Conservation (phyloP, 345 rosid genomes). For the Eutrema yunnanense region DNA sequence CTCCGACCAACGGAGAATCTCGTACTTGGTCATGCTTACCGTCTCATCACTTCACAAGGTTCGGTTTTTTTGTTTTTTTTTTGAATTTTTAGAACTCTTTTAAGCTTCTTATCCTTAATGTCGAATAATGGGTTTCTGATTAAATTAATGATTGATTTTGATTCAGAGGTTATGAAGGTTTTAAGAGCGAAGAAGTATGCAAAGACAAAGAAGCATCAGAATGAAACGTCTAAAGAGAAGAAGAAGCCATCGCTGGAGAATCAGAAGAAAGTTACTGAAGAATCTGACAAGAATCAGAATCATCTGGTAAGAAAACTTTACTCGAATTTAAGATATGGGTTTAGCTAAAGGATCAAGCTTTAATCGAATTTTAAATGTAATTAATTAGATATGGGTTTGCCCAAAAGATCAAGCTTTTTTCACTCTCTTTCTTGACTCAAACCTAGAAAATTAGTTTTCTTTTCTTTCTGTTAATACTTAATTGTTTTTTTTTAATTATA, state of each 20-base stretch:
- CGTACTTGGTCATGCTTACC: constrained; percentile 87
- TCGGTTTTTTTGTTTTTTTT: background rate
- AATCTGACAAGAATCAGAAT: constrained; percentile 26
- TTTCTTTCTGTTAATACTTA: background rate
- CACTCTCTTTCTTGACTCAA: background rate
- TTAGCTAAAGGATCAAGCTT: background rate
- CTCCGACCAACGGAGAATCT: constrained; percentile 81
- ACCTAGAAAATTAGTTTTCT: background rate
- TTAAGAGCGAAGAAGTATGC: constrained; percentile 71
- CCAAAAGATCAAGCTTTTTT: background rate
- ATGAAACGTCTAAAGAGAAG: constrained; percentile 35
- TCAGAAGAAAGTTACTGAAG: constrained; percentile 25
- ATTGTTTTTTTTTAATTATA: background rate
- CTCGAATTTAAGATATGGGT: background rate
- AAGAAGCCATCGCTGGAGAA: constrained; percentile 24
- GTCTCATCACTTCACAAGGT: constrained; percentile 95
- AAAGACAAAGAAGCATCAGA: constrained; percentile 55
- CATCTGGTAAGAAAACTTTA: constrained; percentile 13
- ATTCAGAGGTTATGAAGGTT: constrained; percentile 85
- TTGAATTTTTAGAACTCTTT: background rate
- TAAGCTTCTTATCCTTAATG: background rate
- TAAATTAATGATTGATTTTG: background rate
- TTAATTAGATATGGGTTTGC: background rate
- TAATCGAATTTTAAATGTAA: background rate
- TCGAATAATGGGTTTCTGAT: background rate